A percentile compares a stretch with the other conserved stretches of the same genome.
Conservation (phyloP, 164 flowering plant genomes). For the Kingdonia uniflora region DNA sequence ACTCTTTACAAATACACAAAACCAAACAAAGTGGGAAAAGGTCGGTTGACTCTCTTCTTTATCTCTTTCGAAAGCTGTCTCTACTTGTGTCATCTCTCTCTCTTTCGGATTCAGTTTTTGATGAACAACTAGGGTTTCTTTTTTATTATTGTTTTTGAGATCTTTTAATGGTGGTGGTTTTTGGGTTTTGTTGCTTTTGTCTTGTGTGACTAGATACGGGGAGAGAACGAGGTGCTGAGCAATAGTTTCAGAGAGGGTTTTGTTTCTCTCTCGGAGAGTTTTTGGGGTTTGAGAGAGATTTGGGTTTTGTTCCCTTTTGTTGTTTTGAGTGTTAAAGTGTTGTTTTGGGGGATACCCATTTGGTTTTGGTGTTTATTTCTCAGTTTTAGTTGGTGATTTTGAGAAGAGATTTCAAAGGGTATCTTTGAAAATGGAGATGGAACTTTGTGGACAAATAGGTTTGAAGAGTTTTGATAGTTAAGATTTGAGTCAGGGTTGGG, state of each 20-base stretch:
- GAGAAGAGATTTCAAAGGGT: too few relatives aligned
- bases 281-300: slow-evolving; percentile 7
- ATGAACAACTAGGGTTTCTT: background rate
- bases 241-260: slow-evolving; percentile 40
- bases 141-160: background rate
- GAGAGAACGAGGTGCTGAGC: slow-evolving; percentile 54
- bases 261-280: slow-evolving; percentile 30
- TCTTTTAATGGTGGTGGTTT: slow-evolving; percentile 8
- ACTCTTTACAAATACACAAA: slow-evolving; percentile 17
- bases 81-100: slow-evolving; percentile 13
- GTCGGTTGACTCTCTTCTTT: slow-evolving; percentile 28
- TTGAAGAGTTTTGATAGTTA: too few relatives aligned
- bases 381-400: background rate
- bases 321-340: background rate
- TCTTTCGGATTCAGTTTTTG: slow-evolving; percentile 5
- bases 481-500: too few relatives aligned
- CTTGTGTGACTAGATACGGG: slow-evolving; percentile 35
- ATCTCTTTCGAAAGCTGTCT: background rate
- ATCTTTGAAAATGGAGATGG: too few relatives aligned
- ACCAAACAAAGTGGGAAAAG: slow-evolving; percentile 29
- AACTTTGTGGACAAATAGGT: too few relatives aligned
- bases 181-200: slow-evolving; percentile 3
- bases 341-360: slow-evolving; percentile 6
- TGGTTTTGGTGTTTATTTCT: background rate
- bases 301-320: background rate